Percentiles rank a stretch among this genome's conserved stretches.
Evolutionary conservation across 768 basidiomycete species (phyloP).

Genomic region (Pleurotus salmoneostramineus): DNA sequence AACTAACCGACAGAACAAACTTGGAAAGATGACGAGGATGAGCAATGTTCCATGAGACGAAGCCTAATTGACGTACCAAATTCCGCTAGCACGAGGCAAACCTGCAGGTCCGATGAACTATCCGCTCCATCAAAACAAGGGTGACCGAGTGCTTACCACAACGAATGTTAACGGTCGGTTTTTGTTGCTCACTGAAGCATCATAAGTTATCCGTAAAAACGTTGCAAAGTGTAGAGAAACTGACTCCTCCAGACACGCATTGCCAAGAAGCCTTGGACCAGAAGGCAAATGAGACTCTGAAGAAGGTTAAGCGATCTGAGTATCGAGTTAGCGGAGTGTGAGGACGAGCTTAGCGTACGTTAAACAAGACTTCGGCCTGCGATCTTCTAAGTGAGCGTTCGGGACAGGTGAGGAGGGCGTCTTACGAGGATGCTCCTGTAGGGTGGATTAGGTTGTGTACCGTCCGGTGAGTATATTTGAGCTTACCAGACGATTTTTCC

Average conservation of each 20-base stretch:
- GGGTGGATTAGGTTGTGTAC: neutral
- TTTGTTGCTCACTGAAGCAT: slow-evolving; percentile 41
- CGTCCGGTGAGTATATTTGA: neutral
- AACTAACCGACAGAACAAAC: slow-evolving; percentile 39
- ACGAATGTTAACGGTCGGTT: slow-evolving; percentile 36
- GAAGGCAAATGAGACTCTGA: slow-evolving; percentile 49
- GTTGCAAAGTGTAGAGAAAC: neutral
- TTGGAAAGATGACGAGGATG: slow-evolving; percentile 10
- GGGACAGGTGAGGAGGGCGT: neutral
- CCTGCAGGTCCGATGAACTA: slow-evolving; percentile 20
- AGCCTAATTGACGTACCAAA: slow-evolving; percentile 34
- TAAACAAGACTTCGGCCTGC: slow-evolving; percentile 56
- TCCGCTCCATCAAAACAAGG: neutral
- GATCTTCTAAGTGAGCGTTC: neutral
- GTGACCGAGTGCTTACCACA: slow-evolving; percentile 29
- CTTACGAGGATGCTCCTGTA: slow-evolving; percentile 49
- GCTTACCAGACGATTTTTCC: slow-evolving; percentile 44
- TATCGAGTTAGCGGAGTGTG: neutral
- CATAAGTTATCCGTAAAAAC: neutral
- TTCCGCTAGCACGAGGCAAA: slow-evolving; percentile 40
- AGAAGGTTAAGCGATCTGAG: neutral
- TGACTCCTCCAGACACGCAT: slow-evolving; percentile 41
- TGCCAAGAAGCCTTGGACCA: slow-evolving; percentile 50
- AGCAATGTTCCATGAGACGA: neutral
- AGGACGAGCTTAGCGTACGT: slow-evolving; percentile 27